Base-by-base conservation (phyloP, 345 rosid genomes). In the Eucalyptus brandiana region DNA sequence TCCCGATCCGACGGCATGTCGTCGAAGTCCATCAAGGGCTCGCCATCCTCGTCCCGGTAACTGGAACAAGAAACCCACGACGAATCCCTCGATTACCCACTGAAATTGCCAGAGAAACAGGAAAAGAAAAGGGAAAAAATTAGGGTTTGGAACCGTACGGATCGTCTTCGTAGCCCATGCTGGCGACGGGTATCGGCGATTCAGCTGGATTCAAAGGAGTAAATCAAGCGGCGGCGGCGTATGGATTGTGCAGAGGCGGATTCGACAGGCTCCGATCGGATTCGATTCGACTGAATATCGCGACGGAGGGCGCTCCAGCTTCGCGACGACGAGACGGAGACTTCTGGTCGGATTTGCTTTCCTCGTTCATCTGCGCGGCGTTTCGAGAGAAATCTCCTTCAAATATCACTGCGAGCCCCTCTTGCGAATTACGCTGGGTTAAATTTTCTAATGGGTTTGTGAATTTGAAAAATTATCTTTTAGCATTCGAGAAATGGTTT, bases 1-100 rank as follows among this genome's bases (percentile, higher is more conserved):
- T 94, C 97, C 50, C 93, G 94, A 80, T 96, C 96, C 30, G 97
- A 95, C 86, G 89, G 94, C 19, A 95, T 91, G 60, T 96, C 97
- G 50, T 97, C 99, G 91, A 90, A 97, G 93, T 98, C 99, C 97
- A 98, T 95, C 95, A 98, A 91, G 67, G 98, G 94, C 95, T 98
- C 99, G 80, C 98, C 99, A 72, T 98, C 98, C 94, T 94, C 98
- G 69, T 98, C 99, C 87, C 96, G 98, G 69, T 94, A 94, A 90
- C 99, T 98, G 91, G 60, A 42, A 83, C 72, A 16, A 83, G 67
- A 83, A 45, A 86, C 54, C 87, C 87, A 15, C 87, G 0, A 4
- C 50, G 49, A 47, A n/a, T 47, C 12, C 87, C 56, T 47, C 34
- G 54, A 49, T 86, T 47, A 28, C 23, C 18, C 56, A 3, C 87